A percentile compares a stretch with the other conserved stretches of the same genome.
These are phyloP conservation scores for Mariannaea elegans DNA, from an alignment of 2,329 filamentous ascomycete species.

Conservation along the genomic window DNA sequence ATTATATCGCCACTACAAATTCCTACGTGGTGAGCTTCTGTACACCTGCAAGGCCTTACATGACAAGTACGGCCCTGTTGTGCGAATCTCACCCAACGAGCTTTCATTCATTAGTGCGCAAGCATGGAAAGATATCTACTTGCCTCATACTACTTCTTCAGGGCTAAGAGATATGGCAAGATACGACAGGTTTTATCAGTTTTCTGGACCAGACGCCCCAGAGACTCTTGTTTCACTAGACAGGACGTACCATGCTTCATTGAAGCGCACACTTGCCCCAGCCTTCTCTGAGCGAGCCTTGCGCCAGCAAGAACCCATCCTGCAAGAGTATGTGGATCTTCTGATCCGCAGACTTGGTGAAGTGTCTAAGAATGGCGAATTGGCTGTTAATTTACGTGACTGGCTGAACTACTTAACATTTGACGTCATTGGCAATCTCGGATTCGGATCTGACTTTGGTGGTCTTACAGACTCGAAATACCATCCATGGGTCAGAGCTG, in stretches of 20 bases:
- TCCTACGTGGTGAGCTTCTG: not conserved
- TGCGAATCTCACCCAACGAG: not conserved
- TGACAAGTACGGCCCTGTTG: not conserved
- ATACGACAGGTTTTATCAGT: constrained; percentile 3
- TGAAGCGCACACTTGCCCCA: not conserved
- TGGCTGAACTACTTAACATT: constrained; percentile 44
- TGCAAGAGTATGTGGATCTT: constrained; percentile 7
- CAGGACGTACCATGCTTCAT: not conserved
- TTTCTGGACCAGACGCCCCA: not conserved
- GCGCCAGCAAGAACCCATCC: constrained; percentile 1
- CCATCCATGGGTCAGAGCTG: constrained; percentile 38
- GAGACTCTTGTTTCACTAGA: not conserved
- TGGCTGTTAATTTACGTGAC: constrained; percentile 29
- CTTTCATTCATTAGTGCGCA: not conserved
- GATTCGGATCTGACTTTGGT: constrained; percentile 39
- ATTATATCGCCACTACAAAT: constrained; percentile 2
- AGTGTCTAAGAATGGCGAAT: not conserved
- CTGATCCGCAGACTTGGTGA: constrained; percentile 5
- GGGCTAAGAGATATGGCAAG: not conserved
- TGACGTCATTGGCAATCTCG: constrained; percentile 39
- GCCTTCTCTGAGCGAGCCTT: constrained; percentile 10
- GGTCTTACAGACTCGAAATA: constrained; percentile 35
- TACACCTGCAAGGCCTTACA: not conserved
- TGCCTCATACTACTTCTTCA: not conserved
- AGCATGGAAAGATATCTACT: constrained; percentile 2